These are phyloP conservation scores for Boletellus emodensis DNA, from an alignment of 768 basidiomycete genomes.

Conservation along the genomic window DNA sequence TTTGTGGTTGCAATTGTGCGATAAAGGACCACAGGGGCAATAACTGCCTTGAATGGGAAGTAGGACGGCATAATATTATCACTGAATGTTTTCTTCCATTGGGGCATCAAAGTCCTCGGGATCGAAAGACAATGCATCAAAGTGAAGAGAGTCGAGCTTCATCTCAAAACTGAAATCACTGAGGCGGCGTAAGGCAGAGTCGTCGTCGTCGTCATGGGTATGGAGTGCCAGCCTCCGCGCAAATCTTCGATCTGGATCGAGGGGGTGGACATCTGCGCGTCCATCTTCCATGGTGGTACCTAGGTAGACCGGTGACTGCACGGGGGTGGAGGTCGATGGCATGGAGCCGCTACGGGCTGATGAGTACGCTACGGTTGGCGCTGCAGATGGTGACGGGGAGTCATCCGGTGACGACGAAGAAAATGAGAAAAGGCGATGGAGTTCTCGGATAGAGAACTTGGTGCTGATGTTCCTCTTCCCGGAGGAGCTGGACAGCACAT, in stretches of 20 bases:
- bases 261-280: conserved; percentile 10
- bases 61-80: conserved; percentile 11
- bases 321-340: conserved; percentile 12
- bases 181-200: conserved; percentile 11
- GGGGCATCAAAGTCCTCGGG: conserved; percentile 45
- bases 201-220: neutral
- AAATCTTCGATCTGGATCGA: conserved; percentile 20
- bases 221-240: conserved; percentile 1
- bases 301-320: conserved; percentile 9
- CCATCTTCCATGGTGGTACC: conserved; percentile 19
- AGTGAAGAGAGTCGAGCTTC: conserved; percentile 69
- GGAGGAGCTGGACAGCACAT: conserved; percentile 29
- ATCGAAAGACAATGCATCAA: conserved; percentile 68
- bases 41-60: neutral
- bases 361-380: neutral
- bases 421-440: conserved; percentile 32
- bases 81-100: conserved; percentile 14
- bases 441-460: conserved; percentile 36
- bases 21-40: neutral
- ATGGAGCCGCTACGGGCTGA: neutral
- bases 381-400: conserved; percentile 1
- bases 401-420: conserved; percentile 20
- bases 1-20: neutral
- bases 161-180: conserved; percentile 55
- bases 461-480: conserved; percentile 22